Conservation (phyloP, 2,329 filamentous ascomycete species). For the Xylariaceae sp. region DNA sequence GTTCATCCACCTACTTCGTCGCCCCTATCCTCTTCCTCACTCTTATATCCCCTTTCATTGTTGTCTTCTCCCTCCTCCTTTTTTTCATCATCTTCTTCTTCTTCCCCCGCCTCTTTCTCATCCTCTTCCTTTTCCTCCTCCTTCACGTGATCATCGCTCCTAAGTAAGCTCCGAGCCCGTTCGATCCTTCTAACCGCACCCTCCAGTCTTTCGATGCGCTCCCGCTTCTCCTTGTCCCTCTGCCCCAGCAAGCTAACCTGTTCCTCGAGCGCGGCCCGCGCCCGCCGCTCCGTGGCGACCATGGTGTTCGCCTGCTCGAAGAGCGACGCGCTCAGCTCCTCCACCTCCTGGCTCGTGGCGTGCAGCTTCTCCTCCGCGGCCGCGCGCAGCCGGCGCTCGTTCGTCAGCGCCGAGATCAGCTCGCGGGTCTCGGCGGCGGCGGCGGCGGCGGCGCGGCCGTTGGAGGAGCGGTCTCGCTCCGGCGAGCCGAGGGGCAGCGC, state of each 20-base stretch:
- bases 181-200: slow-evolving; percentile 74
- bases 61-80: neutral
- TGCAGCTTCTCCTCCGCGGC: slow-evolving; percentile 72
- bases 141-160: no score
- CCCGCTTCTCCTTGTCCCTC: slow-evolving; percentile 72
- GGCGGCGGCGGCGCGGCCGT: slow-evolving; percentile 8
- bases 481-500: slow-evolving; percentile 30
- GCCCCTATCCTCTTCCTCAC: slow-evolving; percentile 2
- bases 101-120: neutral
- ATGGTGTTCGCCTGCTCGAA: slow-evolving; percentile 89
- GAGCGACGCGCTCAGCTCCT: slow-evolving; percentile 75
- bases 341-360: slow-evolving; percentile 73
- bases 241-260: slow-evolving; percentile 71
- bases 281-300: slow-evolving; percentile 77
- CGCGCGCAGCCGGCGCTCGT: slow-evolving; percentile 69
- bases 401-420: slow-evolving; percentile 67
- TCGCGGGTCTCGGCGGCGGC: slow-evolving; percentile 47
- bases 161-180: slow-evolving; percentile 69
- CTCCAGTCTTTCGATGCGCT: slow-evolving; percentile 73
- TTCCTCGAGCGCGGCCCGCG: slow-evolving; percentile 73
- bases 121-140: slow-evolving; percentile 35
- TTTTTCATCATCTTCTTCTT: neutral
- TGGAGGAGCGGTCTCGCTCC: slow-evolving; percentile 27
- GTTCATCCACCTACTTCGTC: neutral
- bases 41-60: slow-evolving; percentile 6